phyloP scores from a whole-genome alignment of 306 rosid genomes.

The Spatholobus suberectus region DNA sequence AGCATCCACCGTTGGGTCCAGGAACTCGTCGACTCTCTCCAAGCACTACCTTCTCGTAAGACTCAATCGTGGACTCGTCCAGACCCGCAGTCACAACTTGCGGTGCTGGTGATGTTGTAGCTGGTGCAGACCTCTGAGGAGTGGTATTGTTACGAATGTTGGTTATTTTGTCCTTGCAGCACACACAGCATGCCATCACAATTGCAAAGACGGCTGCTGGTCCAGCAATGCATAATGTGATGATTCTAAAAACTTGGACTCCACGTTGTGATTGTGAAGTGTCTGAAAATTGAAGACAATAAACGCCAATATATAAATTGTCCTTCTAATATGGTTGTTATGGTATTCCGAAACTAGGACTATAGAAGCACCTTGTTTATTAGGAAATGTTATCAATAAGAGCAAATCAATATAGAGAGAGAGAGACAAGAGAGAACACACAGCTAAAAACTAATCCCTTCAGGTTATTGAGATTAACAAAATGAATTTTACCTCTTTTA shows the following conservation, averaged over 20 bases:
- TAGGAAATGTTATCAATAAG: neutral
- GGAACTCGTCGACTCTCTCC: conserved; percentile 80
- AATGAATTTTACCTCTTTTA: too few species aligned
- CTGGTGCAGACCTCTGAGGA: neutral
- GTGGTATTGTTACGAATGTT: neutral
- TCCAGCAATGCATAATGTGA: conserved; percentile 56
- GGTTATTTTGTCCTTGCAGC: conserved; percentile 46
- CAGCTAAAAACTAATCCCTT: too few species aligned
- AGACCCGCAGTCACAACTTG: conserved; percentile 47
- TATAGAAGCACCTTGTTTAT: neutral
- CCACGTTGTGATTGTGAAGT: neutral
- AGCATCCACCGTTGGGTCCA: conserved; percentile 61
- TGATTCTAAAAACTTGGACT: conserved; percentile 52
- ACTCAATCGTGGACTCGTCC: conserved; percentile 69
- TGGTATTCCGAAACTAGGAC: neutral
- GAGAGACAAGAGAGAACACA: too few species aligned
- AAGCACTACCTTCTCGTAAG: conserved; percentile 70
- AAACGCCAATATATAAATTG: neutral
- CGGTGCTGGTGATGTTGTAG: conserved; percentile 44
- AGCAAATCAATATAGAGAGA: neutral
- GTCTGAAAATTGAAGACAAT: conserved; percentile 50
- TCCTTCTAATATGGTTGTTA: neutral
- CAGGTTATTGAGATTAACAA: too few species aligned
- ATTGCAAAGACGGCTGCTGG: conserved; percentile 53
- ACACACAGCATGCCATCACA: conserved; percentile 58